A percentile compares a stretch with the other conserved stretches of the same genome.
Evolutionary conservation across 73 alveolate species (phyloP).

Genomic region (Paramecium pentaurelia): DNA sequence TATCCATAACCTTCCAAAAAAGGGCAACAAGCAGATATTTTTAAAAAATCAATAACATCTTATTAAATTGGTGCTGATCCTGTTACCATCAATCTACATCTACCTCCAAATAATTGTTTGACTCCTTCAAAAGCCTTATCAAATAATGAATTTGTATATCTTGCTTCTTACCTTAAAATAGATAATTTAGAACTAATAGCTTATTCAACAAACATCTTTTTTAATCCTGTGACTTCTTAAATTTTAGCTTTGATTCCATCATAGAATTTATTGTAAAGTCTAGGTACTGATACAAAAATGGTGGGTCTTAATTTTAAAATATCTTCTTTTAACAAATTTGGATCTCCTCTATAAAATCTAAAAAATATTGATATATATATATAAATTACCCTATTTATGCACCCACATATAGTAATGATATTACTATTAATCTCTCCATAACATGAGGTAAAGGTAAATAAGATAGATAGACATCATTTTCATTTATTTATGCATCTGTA

Average conservation of each 20-base stretch:
- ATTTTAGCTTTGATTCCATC: conserved; percentile 75
- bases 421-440: conserved; percentile 82
- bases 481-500: conserved; percentile 65
- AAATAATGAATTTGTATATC: neutral
- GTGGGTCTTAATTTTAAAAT: conserved; percentile 73
- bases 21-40: conserved; percentile 73
- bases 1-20: conserved; percentile 91
- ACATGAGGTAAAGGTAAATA: conserved; percentile 96
- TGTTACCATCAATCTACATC: conserved; percentile 76
- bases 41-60: conserved; percentile 79
- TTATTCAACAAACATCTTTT: conserved; percentile 68
- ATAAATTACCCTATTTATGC: conserved; percentile 41
- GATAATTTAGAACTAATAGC: conserved; percentile 65
- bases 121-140: conserved; percentile 49
- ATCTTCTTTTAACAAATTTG: conserved; percentile 80
- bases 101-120: conserved; percentile 84
- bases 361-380: neutral
- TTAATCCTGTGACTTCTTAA: conserved; percentile 68
- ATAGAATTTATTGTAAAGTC: conserved; percentile 69
- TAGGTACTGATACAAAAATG: conserved; percentile 52
- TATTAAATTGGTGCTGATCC: conserved; percentile 95
- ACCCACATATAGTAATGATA: conserved; percentile 67
- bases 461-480: conserved; percentile 83
- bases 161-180: neutral
- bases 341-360: conserved; percentile 89